A percentile compares a stretch with the other conserved stretches of the same genome.
phyloP scores from a whole-genome alignment of 2,329 filamentous ascomycete species.

The Cyphellophora attinorum region DNA sequence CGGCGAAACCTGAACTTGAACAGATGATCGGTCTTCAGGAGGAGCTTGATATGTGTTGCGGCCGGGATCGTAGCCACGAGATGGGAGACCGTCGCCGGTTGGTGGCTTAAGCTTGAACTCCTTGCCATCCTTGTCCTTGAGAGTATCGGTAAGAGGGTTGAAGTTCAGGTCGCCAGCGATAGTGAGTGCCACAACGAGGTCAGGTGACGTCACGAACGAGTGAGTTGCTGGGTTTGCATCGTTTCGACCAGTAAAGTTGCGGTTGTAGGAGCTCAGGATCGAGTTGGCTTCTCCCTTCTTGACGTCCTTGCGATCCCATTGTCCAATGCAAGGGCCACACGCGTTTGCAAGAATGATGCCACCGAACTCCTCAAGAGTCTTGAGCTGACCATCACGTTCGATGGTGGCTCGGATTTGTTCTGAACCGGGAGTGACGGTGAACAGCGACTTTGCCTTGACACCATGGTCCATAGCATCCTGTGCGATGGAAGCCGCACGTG shows the following conservation, averaged over 20 bases:
- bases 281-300: conserved; percentile 95
- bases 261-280: conserved; percentile 98
- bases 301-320: conserved; percentile 90
- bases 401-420: conserved; percentile 96
- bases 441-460: conserved; percentile 83
- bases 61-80: conserved; percentile 77
- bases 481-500: conserved; percentile 81
- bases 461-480: conserved; percentile 85
- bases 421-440: conserved; percentile 91
- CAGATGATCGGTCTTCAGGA: conserved; percentile 62
- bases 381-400: conserved; percentile 76
- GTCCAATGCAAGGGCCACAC: conserved; percentile 81
- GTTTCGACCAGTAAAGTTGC: conserved; percentile 98
- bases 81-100: conserved; percentile 70
- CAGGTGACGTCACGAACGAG: conserved; percentile 85
- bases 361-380: conserved; percentile 94
- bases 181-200: conserved; percentile 77
- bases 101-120: conserved; percentile 83
- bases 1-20: conserved; percentile 76
- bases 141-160: conserved; percentile 84
- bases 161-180: conserved; percentile 80
- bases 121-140: conserved; percentile 93
- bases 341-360: conserved; percentile 92
- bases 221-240: conserved; percentile 92
- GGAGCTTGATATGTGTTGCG: conserved; percentile 94